These are phyloP conservation scores for Suillus lakei DNA, from an alignment of 768 basidiomycete genomes.

Conservation along the genomic window DNA sequence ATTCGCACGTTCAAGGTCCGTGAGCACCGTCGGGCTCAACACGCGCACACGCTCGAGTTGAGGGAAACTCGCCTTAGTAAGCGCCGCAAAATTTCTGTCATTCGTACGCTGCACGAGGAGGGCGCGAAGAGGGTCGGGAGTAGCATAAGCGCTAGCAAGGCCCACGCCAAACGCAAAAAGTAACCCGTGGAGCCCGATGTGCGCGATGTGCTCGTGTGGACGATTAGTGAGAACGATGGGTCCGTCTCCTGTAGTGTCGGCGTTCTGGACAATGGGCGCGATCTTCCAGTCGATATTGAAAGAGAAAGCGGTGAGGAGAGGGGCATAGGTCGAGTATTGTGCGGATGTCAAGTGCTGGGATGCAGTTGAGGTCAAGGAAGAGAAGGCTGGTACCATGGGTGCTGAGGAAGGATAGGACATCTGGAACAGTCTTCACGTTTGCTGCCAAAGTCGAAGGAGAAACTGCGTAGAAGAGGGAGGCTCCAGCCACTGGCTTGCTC, in stretches of 20 bases:
- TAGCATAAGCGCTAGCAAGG: slow-evolving; percentile 46
- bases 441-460: slow-evolving; percentile 56
- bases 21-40: slow-evolving; percentile 57
- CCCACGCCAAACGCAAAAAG: slow-evolving; percentile 72
- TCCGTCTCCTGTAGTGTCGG: slow-evolving; percentile 29
- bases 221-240: slow-evolving; percentile 46
- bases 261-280: slow-evolving; percentile 17
- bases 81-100: slow-evolving; percentile 64
- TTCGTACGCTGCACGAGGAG: slow-evolving; percentile 58
- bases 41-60: slow-evolving; percentile 61
- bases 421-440: slow-evolving; percentile 53
- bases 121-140: slow-evolving; percentile 48
- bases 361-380: slow-evolving; percentile 69
- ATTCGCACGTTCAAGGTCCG: slow-evolving; percentile 58
- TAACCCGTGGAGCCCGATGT: slow-evolving; percentile 73
- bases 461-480: slow-evolving; percentile 59
- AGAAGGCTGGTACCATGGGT: slow-evolving; percentile 61
- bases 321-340: slow-evolving; percentile 69
- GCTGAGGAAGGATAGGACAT: slow-evolving; percentile 61
- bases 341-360: slow-evolving; percentile 59
- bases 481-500: slow-evolving; percentile 74
- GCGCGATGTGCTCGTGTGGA: slow-evolving; percentile 60
- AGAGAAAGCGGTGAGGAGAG: slow-evolving; percentile 60
- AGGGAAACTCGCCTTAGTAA: slow-evolving; percentile 61
- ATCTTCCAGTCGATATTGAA: slow-evolving; percentile 82